Conservation (phyloP, 345 rosid species). For the Cardamine resedifolia region DNA sequence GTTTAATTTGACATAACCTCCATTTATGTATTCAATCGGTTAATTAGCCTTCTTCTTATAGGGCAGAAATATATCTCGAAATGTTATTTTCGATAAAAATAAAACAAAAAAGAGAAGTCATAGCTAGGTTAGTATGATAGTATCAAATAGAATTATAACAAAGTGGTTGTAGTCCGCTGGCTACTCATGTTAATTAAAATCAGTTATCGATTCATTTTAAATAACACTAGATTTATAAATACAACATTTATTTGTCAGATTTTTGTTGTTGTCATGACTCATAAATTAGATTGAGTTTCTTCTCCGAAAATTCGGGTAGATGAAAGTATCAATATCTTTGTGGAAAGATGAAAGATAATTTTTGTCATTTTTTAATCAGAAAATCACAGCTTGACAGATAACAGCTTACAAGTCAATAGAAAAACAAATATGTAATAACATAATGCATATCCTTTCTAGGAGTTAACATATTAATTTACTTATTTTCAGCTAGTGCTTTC, state of each 20-base stretch:
- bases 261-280: not conserved
- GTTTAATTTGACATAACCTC: not conserved
- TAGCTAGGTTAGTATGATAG: no score
- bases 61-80: not conserved
- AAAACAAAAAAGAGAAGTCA: not conserved
- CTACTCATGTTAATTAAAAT: not conserved
- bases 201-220: not conserved
- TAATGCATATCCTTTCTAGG: slow-evolving; percentile 18
- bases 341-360: not conserved
- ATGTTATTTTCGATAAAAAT: not conserved
- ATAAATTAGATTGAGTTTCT: not conserved
- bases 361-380: no score
- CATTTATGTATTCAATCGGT: not conserved
- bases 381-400: slow-evolving; percentile 9
- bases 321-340: not conserved
- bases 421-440: slow-evolving; percentile 6
- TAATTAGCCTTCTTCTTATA: no score
- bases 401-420: slow-evolving; percentile 22
- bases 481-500: slow-evolving; percentile 22
- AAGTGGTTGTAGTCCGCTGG: not conserved
- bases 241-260: not conserved
- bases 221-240: not conserved
- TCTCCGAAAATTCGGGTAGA: not conserved
- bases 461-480: slow-evolving; percentile 32
- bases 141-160: not conserved